phyloP scores from a whole-genome alignment of 139 green algal genomes.

The Chlorella vulgaris region DNA sequence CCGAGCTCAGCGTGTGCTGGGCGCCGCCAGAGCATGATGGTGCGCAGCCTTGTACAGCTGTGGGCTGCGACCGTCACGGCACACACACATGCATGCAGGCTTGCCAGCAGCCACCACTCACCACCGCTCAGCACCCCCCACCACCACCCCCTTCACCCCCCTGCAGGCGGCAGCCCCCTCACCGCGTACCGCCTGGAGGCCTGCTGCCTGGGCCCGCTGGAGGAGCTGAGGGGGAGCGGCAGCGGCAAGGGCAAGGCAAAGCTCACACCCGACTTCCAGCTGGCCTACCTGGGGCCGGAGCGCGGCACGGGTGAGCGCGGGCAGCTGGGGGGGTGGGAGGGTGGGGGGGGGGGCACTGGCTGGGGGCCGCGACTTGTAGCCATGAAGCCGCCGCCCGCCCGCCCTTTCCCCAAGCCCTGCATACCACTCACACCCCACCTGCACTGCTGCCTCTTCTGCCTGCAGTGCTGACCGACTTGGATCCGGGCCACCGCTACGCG shows the following conservation, averaged over 20 bases:
- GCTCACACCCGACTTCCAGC: background rate
- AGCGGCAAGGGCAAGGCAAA: constrained; percentile 24
- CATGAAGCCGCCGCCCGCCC: no score
- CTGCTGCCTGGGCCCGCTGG: constrained; percentile 5
- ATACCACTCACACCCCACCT: no score
- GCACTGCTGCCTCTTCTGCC: no score
- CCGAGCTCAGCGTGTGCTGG: constrained; percentile 57
- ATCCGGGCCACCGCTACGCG: constrained; percentile 54
- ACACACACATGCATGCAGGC: no score
- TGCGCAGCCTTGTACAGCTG: background rate
- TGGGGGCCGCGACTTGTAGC: no score
- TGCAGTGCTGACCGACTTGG: constrained; percentile 34
- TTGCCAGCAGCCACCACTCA: no score
- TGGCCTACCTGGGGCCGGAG: constrained; percentile 27
- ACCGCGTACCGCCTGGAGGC: constrained; percentile 64
- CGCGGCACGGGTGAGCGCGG: background rate
- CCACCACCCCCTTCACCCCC: no score
- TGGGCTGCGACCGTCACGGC: no score
- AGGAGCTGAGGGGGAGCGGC: constrained; percentile 15
- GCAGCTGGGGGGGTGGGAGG: background rate
- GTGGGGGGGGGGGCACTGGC: background rate
- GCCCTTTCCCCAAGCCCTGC: no score
- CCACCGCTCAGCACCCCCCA: no score
- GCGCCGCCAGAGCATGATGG: constrained; percentile 61
- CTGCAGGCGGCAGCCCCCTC: constrained; percentile 47